phyloP scores from a whole-genome alignment of 495 filamentous ascomycete genomes.

The Podospora pseudopauciseta region DNA sequence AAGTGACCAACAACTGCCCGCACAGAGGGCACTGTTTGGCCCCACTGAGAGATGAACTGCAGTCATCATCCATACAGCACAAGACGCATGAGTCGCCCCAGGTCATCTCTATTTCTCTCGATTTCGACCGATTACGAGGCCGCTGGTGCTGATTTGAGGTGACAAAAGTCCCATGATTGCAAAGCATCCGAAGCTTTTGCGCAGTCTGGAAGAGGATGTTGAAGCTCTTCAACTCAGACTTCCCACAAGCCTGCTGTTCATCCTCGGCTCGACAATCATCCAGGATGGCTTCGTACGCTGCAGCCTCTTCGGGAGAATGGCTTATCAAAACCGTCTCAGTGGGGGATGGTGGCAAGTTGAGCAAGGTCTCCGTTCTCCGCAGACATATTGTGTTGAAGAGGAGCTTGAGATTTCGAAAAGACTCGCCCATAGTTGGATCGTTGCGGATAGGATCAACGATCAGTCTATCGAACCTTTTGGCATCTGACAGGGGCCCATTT shows the following conservation, averaged over 20 bases:
- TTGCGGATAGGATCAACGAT: neutral
- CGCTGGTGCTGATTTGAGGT: neutral
- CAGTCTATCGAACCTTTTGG: neutral
- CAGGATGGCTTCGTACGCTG: conserved; percentile 1
- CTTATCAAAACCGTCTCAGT: neutral
- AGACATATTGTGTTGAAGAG: conserved; percentile 2
- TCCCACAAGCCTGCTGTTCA: neutral
- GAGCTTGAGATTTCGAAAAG: neutral
- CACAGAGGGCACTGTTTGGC: neutral
- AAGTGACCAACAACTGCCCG: neutral
- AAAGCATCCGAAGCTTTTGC: conserved; percentile 7
- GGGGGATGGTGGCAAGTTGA: neutral
- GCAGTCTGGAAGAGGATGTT: conserved; percentile 1
- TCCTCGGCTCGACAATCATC: neutral
- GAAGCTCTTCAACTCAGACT: conserved; percentile 1
- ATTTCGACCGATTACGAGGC: neutral
- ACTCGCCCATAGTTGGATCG: neutral
- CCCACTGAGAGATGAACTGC: neutral
- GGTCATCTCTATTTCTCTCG: neutral
- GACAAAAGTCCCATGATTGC: conserved; percentile 12
- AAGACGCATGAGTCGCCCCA: neutral
- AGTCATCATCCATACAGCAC: neutral
- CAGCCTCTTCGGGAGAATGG: neutral
- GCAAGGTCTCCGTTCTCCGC: conserved; percentile 6
- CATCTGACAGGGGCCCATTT: neutral